Conservation (phyloP, 805 yeast genomes). For the Candida ipomoeae region DNA sequence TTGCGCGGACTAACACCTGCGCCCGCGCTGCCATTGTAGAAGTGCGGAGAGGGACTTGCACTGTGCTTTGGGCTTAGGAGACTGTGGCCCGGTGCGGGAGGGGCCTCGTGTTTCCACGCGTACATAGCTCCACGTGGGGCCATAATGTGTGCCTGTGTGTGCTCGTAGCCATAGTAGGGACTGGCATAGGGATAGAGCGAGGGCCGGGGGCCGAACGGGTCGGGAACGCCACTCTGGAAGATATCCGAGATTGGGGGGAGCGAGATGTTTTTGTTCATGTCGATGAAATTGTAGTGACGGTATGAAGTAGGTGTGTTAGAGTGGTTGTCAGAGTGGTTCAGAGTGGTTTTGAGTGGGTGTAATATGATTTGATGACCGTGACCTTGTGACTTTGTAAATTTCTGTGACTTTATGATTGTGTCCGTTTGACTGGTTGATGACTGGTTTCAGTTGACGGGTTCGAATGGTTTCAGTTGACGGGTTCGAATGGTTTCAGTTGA, state of each 20-base stretch:
- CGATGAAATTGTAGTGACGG: neutral
- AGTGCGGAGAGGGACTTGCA: constrained; percentile 12
- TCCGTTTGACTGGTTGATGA: too few species aligned
- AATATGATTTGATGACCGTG: neutral
- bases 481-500: too few species aligned
- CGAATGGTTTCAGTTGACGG: too few species aligned
- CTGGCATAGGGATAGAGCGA: constrained; percentile 6
- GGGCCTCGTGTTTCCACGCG: constrained; percentile 3
- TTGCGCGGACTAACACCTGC: neutral
- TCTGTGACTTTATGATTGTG: too few species aligned
- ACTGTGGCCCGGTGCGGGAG: neutral
- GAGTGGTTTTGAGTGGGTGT: neutral
- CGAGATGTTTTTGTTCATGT: constrained; percentile 23
- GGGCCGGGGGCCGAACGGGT: constrained; percentile 7
- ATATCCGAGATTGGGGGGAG: constrained; percentile 44
- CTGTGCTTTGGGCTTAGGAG: neutral
- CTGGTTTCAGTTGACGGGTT: too few species aligned
- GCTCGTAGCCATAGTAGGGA: neutral
- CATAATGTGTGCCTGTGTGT: constrained; percentile 1
- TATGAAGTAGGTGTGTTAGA: neutral
- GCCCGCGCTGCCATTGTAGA: constrained; percentile 2
- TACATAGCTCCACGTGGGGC: constrained; percentile 2
- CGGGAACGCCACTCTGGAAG: constrained; percentile 13
- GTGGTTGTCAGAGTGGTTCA: too few species aligned
- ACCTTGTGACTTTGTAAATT: too few species aligned